Base-by-base conservation (phyloP, 2,329 filamentous ascomycete species). In the Venturia nashicola region DNA sequence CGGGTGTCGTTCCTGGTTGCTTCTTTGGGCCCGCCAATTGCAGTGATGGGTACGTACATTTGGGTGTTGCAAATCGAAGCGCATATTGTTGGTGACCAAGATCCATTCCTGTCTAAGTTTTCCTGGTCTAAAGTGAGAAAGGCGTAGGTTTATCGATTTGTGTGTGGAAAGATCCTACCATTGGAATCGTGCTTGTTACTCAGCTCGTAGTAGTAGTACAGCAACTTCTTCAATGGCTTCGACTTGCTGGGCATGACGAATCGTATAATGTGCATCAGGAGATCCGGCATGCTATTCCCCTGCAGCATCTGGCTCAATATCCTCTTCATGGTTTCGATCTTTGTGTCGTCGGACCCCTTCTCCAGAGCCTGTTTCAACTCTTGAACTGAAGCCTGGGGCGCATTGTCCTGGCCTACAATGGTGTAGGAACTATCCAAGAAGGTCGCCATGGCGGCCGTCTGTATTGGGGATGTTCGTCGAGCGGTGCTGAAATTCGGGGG, bases 91-190 rank as follows among this genome's bases (percentile, higher is more conserved):
- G 78, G 94, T 99, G 71, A 99, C 94, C 72, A 99, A 80, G 75
- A 99, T 99, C 91, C 97, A 97, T 79, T 99, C 94, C 78, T 99
- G 94, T 82, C 97, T 97, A 68, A 99, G 81, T 83, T 97, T 99
- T 27, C 65, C 40, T 42, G 40, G 40, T 42, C 14, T 42, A 16
- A 16, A 9, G 40, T 42, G 40, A 42, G 40, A 42, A 42, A 12
- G 40, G 14, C 4, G 40, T 34, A 12, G 48, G 4, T 14, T 27
- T 55, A 27, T 16, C 16, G 11, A 16, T 12, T 60, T 72, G 94
- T 16, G 12, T 16, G 12, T 42, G 40, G 40, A 16, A 14, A 12
- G 40, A 42, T 42, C 40, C 40, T 42, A 42, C 40, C 94, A 73
- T 82, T 87, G 63, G 87, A 82, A 76, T 99, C 94, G 65, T 91